Base-by-base conservation (phyloP, 257 asterid species). In the Rhazya stricta region DNA sequence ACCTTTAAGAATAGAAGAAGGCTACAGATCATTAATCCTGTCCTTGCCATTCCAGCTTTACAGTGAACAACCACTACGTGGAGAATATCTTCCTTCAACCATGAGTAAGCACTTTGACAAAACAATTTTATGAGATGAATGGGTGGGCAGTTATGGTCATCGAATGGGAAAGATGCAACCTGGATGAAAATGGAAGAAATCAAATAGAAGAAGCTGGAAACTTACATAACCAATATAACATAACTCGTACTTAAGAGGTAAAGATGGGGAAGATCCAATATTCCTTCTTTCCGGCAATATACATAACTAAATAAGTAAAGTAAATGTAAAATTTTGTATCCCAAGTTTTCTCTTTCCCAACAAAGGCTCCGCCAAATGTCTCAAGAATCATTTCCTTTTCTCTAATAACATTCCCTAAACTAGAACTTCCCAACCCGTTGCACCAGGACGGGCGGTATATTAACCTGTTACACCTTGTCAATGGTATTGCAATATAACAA, bases 21-120 rank as follows among this genome's bases (percentile, higher is more conserved):
- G 88, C 99, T 89, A 75, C 97, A 94, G 71, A 92, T 92, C 97
- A 94, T 94, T 84, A 94, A 80, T 78, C 98, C 98, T 11, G 98
- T 94, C 89, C 99, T 90, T 67, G 99, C 99, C 88, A 80, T 94
- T 70, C 99, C 99, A 74, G 99, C 99, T 91, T 94, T 94, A 82
- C 99, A 94, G 85, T 92, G 99, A 82, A 94, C 96, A 81, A 94
- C 98, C 72, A 94, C 99, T 80, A 94, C 99, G 83, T 94, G 92
- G 74, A 89, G 67, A 76, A 94, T 94, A 83, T 92, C 98, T 83
- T 86, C 95, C 89, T 94, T 92, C 86, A 94, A 79, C 98, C 99
- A 94, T 29, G 97, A 87, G 87, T 90, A 94, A 74, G 99, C 96
- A 91, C 99, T 94, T 88, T 84, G 88, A 85, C 99, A 94, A 76